Base-by-base conservation (phyloP, 73 alveolate genomes). In the Tetrahymena thermophila region DNA sequence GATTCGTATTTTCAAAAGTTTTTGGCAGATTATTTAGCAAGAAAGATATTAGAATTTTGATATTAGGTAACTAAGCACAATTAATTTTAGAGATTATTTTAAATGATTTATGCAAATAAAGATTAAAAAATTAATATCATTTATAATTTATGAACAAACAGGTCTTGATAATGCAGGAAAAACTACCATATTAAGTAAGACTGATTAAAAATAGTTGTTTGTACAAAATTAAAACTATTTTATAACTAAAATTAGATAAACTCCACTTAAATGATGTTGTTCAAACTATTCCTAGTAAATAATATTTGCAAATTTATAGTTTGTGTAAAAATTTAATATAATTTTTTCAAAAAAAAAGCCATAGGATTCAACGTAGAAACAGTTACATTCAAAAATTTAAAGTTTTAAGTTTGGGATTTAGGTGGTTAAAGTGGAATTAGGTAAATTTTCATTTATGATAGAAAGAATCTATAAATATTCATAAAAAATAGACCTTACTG, bases 121-220 rank as follows among this genome's bases (percentile, higher is more conserved):
- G 31, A 50, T 50, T 10, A 50, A 14, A 21, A 19, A 21, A 50
- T 21, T 50, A 50, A 50, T 2, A 50, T 50, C n/a, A 71, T 71
- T 56, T 71, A 31, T 28, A 17, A 71, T 71, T 71, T 19, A 71
- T 23, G 23, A 23, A 13, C 11, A 28, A 25, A 71, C 6, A 71
- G 89, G 99, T 28, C 97, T 98, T 34, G 99, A 98, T 94, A 98
- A 98, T 94, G 98, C 99, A 58, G 99, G 99, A 56, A 98, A 98
- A 94, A 98, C 99, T n/a, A 97, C 99, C 8, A 98, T 98, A 37
- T 95, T 98, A 14, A 97, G 98, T 96, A 96, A 94, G 34, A 84
- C 38, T 28, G 34, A 44, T 56, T 6, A 19, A 50, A 50, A 5
- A 50, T 50, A 50, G 23, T 16, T 50, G 15, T 50, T 50, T 2